A percentile compares a stretch with the other conserved stretches of the same genome.
Evolutionary conservation across 23 red algal species (phyloP).

Genomic region (Agarophyton chilense): DNA sequence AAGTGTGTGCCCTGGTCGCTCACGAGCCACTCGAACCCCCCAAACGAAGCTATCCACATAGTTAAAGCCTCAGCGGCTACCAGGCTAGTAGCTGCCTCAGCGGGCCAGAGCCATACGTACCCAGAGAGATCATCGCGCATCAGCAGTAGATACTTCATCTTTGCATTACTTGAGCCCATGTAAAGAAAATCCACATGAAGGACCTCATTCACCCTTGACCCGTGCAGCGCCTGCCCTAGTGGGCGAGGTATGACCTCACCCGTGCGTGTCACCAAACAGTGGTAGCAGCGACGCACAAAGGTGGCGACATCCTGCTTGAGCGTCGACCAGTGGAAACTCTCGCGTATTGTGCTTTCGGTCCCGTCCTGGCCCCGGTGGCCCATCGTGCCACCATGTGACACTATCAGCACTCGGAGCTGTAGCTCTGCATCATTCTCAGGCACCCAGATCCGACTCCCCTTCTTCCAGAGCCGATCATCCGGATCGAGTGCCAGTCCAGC

Average conservation of each 20-base stretch:
- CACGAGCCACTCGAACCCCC: neutral
- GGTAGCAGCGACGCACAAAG: slow-evolving; percentile 9
- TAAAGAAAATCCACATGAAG: slow-evolving; percentile 22
- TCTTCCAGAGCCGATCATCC: neutral
- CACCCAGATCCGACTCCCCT: slow-evolving; percentile 7
- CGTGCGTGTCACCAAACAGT: neutral
- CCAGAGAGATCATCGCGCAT: slow-evolving; percentile 18
- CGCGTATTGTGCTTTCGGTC: neutral
- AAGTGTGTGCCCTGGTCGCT: neutral
- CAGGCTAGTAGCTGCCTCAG: neutral
- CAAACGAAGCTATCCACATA: slow-evolving; percentile 9
- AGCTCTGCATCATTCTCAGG: slow-evolving; percentile 1
- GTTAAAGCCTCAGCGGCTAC: neutral
- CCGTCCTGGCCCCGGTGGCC: slow-evolving; percentile 36
- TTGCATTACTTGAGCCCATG: slow-evolving; percentile 1
- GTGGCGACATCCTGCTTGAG: neutral
- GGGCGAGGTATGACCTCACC: slow-evolving; percentile 17
- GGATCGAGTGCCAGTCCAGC: too few relatives aligned
- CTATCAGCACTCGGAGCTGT: neutral
- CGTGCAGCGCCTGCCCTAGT: slow-evolving; percentile 32
- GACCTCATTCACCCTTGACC: slow-evolving; percentile 1
- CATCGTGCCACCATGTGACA: slow-evolving; percentile 12
- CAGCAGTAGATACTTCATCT: neutral
- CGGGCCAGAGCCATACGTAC: slow-evolving; percentile 35
- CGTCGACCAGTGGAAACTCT: slow-evolving; percentile 14